Evolutionary conservation across 2,329 filamentous ascomycete species (phyloP).

Genomic region (Aspergillus cejpii): DNA sequence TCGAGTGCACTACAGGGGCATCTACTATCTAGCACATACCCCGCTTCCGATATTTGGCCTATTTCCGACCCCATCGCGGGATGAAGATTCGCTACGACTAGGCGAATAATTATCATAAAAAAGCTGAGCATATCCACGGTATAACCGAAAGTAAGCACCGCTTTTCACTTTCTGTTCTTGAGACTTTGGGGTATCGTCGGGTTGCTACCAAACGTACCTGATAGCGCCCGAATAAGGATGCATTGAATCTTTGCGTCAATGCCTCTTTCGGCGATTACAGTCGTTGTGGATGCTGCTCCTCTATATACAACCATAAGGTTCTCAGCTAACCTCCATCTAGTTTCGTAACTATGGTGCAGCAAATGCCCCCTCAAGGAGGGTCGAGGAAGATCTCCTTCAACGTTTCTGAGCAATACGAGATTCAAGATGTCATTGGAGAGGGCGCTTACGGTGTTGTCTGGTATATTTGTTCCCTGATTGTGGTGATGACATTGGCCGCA

Average conservation of each 20-base stretch:
- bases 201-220: not conserved
- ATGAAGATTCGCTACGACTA: conserved; percentile 3
- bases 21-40: conserved; percentile 7
- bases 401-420: conserved; percentile 98
- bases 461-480: conserved; percentile 55
- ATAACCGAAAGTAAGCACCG: conserved; percentile 9
- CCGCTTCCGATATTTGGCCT: conserved; percentile 11
- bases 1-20: conserved; percentile 1
- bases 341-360: conserved; percentile 32
- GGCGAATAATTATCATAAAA: not conserved
- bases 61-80: conserved; percentile 4
- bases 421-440: conserved; percentile 98
- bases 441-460: conserved; percentile 98
- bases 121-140: not conserved
- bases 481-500: conserved; percentile 1
- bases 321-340: conserved; percentile 9
- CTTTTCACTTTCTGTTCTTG: not conserved
- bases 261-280: conserved; percentile 5
- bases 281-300: too few species aligned
- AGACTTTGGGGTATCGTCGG: conserved; percentile 16
- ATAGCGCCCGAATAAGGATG: not conserved
- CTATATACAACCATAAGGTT: not conserved
- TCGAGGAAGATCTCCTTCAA: conserved; percentile 98
- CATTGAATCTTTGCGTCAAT: not conserved
- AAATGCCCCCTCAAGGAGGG: conserved; percentile 47